Base-by-base conservation (phyloP, 352 stramenopile genomes). In the Globisporangium nodosum region DNA sequence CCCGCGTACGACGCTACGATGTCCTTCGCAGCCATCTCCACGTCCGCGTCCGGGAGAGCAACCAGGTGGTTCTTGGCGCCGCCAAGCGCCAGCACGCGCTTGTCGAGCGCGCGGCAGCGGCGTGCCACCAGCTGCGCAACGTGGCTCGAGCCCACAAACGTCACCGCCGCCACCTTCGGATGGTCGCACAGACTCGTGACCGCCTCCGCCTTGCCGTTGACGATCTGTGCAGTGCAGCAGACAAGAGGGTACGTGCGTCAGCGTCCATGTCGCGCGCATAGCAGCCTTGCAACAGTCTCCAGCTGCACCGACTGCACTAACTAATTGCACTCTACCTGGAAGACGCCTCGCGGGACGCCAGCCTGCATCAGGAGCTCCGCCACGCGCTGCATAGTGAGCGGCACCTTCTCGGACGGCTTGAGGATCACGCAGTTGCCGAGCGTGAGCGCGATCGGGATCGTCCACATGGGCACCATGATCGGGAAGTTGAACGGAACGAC, bases 401-500 rank as follows among this genome's bases (percentile, higher is more conserved):
- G 96, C 43, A 93, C 81, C 72, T 99, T 99, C 69, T 99, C 96
- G 11, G 85, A 98, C 2, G 97, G 97, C 73, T 99, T 99, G 47
- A 99, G 67, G 56, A 99, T 96, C 45, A 99, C 85, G 59, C 87
- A 97, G 75, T 99, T 99, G 37, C 96, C 97, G 57, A 96, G 87
- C 0, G 96, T 97, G 21, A 99, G 71, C 6, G 96, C 96, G 63
- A 99, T 98, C 6, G 97, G 96, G 18, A 98, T 73, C 0, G 96
- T 99, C 97, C 97, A 99, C 83, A 98, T 97, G 13, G 96, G 94
- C 6, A 98, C 93, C 90, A 99, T 99, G 64, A 98, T 93, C 8
- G 96, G 96, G 62, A 98, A 99, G 71, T 98, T 98, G 66, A 99
- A 99, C 1, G 97, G 97, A 30, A 98, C 90, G 65, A 99, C 92